Percentiles rank a stretch among this genome's conserved stretches.
These are phyloP conservation scores for Bacterosira constricta DNA, from an alignment of 108 stramenopile genomes.

Conservation along the genomic window DNA sequence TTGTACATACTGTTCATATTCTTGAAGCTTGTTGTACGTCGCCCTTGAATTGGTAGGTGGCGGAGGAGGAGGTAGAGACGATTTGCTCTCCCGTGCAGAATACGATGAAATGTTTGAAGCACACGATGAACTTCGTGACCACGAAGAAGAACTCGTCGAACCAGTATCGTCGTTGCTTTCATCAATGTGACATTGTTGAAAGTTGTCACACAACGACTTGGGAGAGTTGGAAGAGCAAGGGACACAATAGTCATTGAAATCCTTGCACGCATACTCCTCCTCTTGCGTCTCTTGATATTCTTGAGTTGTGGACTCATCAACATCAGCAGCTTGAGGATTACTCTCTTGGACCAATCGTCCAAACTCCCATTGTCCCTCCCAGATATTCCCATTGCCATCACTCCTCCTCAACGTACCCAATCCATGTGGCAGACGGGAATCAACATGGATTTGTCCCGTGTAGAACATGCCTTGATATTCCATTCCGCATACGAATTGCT, in stretches of 20 bases:
- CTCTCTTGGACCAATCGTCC: not conserved
- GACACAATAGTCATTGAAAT: too few species aligned
- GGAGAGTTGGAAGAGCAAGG: not conserved
- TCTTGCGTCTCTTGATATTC: not conserved
- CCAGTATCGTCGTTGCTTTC: not conserved
- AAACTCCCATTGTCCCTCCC: not conserved
- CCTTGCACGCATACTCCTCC: too few species aligned
- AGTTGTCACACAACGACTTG: not conserved
- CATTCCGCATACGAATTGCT: not conserved
- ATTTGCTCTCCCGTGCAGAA: not conserved
- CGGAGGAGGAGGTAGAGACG: not conserved
- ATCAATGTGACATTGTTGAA: not conserved
- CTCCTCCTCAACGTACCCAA: not conserved
- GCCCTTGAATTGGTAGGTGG: not conserved
- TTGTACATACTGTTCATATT: not conserved
- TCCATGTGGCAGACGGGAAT: not conserved
- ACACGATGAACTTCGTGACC: not conserved
- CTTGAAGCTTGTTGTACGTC: not conserved
- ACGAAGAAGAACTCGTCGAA: not conserved
- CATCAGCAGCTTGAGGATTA: not conserved
- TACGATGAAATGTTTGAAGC: not conserved
- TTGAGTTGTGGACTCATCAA: not conserved
- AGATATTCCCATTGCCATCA: not conserved
- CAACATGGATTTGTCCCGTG: not conserved
- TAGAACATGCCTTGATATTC: not conserved